Conservation (phyloP, 345 rosid genomes). For the Tarenaya hassleriana region DNA sequence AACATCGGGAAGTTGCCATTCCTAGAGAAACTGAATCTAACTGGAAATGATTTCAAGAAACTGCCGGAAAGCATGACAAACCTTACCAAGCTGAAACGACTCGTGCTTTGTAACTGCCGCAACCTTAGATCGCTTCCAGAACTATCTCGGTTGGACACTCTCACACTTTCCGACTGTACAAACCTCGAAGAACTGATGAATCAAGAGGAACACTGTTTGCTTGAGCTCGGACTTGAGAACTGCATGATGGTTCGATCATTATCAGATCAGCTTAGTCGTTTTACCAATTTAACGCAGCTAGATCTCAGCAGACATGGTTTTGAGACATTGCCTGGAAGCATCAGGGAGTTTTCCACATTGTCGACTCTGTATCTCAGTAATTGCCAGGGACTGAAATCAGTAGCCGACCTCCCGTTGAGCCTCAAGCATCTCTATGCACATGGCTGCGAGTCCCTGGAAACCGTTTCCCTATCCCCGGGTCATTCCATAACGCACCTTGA, state of each 20-base stretch:
- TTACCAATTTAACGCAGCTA: constrained; percentile 9
- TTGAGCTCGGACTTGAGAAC: constrained; percentile 20
- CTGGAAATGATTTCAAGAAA: constrained; percentile 10
- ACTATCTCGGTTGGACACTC: background rate
- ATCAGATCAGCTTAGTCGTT: constrained; percentile 13
- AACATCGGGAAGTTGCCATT: constrained; percentile 6
- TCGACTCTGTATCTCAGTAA: constrained; percentile 4
- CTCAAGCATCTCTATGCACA: constrained; percentile 16
- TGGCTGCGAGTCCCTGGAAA: constrained; percentile 16
- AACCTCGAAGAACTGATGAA: constrained; percentile 9
- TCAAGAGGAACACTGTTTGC: background rate
- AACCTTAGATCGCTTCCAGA: background rate
- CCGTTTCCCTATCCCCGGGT: background rate
- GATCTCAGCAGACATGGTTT: constrained; percentile 20
- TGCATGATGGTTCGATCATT: constrained; percentile 9
- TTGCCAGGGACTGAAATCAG: constrained; percentile 10
- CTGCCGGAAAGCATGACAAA: background rate
- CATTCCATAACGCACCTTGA: constrained; percentile 18
- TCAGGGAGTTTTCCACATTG: constrained; percentile 7
- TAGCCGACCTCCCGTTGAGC: background rate
- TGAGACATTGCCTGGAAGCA: constrained; percentile 6
- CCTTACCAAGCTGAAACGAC: background rate
- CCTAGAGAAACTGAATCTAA: constrained; percentile 12
- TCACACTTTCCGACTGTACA: constrained; percentile 8
- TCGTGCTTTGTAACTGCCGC: background rate